A percentile compares a stretch with the other conserved stretches of the same genome.
Conservation (phyloP, 1,139 yeast species). For the Arxiozyma bovina region DNA sequence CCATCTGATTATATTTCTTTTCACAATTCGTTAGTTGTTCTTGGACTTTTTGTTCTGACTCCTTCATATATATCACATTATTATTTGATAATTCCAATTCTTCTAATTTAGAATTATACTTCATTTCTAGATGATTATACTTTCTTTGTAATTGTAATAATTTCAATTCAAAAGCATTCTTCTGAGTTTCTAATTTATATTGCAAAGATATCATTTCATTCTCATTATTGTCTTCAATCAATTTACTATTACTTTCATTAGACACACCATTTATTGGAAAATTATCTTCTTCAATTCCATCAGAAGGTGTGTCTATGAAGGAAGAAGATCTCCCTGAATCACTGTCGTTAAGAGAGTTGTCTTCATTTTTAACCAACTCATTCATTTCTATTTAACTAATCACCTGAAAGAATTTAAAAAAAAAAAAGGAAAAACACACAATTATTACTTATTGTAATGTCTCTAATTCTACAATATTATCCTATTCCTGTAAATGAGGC, state of each 20-base stretch:
- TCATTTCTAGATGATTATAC: conserved; percentile 17
- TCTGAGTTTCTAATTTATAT: conserved; percentile 21
- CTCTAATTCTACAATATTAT: too few species aligned
- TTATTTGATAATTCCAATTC: conserved; percentile 9
- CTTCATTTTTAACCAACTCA: neutral
- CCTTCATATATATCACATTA: conserved; percentile 13
- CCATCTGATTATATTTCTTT: neutral
- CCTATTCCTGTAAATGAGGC: too few species aligned
- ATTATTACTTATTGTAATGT: neutral
- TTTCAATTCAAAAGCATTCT: conserved; percentile 26
- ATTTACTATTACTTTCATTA: neutral
- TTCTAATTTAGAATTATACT: conserved; percentile 13
- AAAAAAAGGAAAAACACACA: neutral
- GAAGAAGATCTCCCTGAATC: conserved; percentile 38
- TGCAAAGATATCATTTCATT: conserved; percentile 19
- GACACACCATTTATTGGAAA: neutral
- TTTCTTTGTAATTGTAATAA: conserved; percentile 21
- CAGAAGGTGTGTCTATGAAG: conserved; percentile 37
- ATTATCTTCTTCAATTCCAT: neutral
- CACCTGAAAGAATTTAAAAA: neutral
- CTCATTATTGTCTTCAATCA: conserved; percentile 6
- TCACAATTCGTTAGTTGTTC: neutral
- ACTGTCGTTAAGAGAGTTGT: neutral
- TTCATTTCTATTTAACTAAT: neutral
- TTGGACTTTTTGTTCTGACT: conserved; percentile 12